Percentiles rank a stretch among this genome's conserved stretches.
These are phyloP conservation scores for Verticillium longisporum DNA, from an alignment of 2,329 filamentous ascomycete species.

Conservation along the genomic window DNA sequence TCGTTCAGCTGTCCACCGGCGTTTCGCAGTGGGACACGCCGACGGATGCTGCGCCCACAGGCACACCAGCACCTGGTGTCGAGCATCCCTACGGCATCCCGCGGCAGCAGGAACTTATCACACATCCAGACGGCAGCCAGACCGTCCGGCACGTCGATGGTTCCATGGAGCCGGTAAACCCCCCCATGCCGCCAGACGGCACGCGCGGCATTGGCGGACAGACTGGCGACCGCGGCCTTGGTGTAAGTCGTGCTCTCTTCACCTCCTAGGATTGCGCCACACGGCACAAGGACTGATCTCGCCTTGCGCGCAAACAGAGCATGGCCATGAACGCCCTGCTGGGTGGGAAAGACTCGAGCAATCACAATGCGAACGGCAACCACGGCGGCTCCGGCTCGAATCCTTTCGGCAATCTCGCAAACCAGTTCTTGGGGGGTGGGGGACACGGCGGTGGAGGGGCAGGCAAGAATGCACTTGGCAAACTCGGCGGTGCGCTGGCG, in stretches of 20 bases:
- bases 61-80: slow-evolving; percentile 46
- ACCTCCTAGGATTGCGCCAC: not conserved
- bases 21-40: slow-evolving; percentile 70
- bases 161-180: slow-evolving; percentile 52
- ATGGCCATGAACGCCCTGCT: slow-evolving; percentile 56
- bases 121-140: slow-evolving; percentile 55
- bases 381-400: slow-evolving; percentile 27
- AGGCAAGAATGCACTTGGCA: slow-evolving; percentile 36
- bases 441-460: slow-evolving; percentile 19
- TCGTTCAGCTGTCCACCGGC: slow-evolving; percentile 65
- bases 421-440: slow-evolving; percentile 32
- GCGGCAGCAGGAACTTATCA: slow-evolving; percentile 48
- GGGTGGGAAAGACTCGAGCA: slow-evolving; percentile 35
- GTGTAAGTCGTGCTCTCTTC: slow-evolving; percentile 41
- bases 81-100: slow-evolving; percentile 60
- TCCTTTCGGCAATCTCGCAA: slow-evolving; percentile 39
- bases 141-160: slow-evolving; percentile 55
- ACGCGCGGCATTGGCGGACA: slow-evolving; percentile 44
- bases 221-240: slow-evolving; percentile 54
- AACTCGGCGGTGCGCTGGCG: slow-evolving; percentile 50
- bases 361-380: not conserved
- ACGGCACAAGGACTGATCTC: not conserved
- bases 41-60: slow-evolving; percentile 55
- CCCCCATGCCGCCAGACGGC: slow-evolving; percentile 38
- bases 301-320: slow-evolving; percentile 30